Percentiles rank a stretch among this genome's conserved stretches.
These are phyloP conservation scores for Arabidopsis hybrid DNA, from an alignment of 441 rosid species.

Conservation along the genomic window DNA sequence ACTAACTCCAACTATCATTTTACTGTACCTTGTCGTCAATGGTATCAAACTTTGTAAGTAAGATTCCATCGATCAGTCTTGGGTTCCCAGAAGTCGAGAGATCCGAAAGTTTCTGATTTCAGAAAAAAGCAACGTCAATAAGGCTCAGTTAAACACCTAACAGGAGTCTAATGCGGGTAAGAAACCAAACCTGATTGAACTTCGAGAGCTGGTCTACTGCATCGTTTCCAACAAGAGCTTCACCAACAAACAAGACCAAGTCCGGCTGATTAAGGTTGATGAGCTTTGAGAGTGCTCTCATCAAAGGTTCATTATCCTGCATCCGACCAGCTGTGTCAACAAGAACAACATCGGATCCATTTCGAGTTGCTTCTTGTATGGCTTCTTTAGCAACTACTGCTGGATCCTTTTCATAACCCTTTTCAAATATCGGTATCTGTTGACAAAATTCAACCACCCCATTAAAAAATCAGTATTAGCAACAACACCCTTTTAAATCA, in stretches of 20 bases:
- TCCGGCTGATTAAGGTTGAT: conserved; percentile 85
- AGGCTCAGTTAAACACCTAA: background rate
- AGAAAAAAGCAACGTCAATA: background rate
- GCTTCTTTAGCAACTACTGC: conserved; percentile 99
- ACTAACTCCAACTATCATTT: background rate
- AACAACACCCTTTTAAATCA: background rate
- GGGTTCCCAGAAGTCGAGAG: conserved; percentile 78
- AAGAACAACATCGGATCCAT: conserved; percentile 94
- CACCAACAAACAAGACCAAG: conserved; percentile 96
- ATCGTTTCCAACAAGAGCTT: conserved; percentile 97
- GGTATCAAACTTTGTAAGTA: conserved; percentile 95
- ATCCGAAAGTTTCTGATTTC: conserved; percentile 81
- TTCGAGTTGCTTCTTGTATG: conserved; percentile 84
- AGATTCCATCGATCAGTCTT: conserved; percentile 88
- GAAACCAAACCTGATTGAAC: conserved; percentile 79
- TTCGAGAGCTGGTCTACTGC: conserved; percentile 95
- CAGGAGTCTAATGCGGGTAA: background rate
- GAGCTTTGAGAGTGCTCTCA: conserved; percentile 98
- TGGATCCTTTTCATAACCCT: conserved; percentile 98
- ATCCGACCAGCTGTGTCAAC: conserved; percentile 99
- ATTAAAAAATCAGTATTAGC: background rate
- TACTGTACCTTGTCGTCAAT: conserved; percentile 88
- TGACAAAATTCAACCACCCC: conserved; percentile 14
- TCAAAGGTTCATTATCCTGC: conserved; percentile 99
- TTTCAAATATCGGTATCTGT: conserved; percentile 95